Base-by-base conservation (phyloP, 1,284 basidiomycete species). In the Apiotrichum veenhuisii region DNA sequence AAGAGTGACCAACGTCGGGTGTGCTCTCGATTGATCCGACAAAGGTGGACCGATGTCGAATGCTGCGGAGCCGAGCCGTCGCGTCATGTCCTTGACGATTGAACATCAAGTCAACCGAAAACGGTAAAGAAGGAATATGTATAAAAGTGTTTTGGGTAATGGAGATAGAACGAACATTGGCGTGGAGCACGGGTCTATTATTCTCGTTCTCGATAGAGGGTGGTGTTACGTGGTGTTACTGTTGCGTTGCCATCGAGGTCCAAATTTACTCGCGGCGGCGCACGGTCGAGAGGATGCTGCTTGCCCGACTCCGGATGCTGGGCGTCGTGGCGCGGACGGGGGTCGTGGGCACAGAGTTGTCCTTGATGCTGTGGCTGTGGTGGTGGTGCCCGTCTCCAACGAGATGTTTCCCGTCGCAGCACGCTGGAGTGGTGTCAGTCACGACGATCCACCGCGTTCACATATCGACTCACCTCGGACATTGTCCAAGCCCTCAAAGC, bases 401-500 rank as follows among this genome's bases (percentile, higher is more conserved):
- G 50, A 82, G 79, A 76, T 98, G 95, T 82, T 83, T 67, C 26
- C 95, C 95, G 73, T 94, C 91, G 69, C 93, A 97, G 75, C 93
- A 97, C 2, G 92, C 92, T 50, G 57, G 10, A 11, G 12, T 30
- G n/a, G 4, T 22, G 15, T n/a, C 51, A 38, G 46, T 48, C 64
- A 41, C 41, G 3, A 40, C 33, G 37, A 30, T 18, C 10, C 17
- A 48, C 23, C 1, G n/a, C 23, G 41, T 72, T 27, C 3, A 23
- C 25, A 10, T 12, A 12, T 15, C n/a, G n/a, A 46, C 44, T 46
- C 44, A 46, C 44, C 44, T 34, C 91, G 83, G 26, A 95, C 91
- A 68, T 96, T 95, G 77, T 97, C 94, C 46, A 98, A 72, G 0
- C 93, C 95, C 68, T 98, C 94, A 71, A 86, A 98, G 2, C 84